Percentiles rank a stretch among this genome's conserved stretches.
Evolutionary conservation across 441 rosid species (phyloP).

Genomic region (Aquilaria agallochum): DNA sequence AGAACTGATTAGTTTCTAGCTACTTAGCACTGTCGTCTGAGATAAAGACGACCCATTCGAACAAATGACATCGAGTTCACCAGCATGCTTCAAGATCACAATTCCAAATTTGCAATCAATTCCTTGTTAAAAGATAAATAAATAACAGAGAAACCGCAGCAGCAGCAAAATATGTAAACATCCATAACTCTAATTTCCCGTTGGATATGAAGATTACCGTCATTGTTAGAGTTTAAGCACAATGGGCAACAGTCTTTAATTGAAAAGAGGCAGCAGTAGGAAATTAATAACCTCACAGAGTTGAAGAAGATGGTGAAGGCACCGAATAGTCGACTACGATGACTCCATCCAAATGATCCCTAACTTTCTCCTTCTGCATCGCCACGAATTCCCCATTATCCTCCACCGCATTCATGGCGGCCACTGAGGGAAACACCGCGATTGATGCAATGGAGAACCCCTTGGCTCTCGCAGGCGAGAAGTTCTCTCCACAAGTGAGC

Average conservation of each 20-base stretch:
- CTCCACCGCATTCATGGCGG: slow-evolving; percentile 51
- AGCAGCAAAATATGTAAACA: too few species aligned
- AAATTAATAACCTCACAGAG: slow-evolving; percentile 22
- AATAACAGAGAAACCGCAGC: too few species aligned
- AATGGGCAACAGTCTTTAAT: background rate
- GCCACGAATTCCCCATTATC: slow-evolving; percentile 40
- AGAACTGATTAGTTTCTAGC: too few species aligned
- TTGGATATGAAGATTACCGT: too few species aligned
- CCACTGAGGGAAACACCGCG: slow-evolving; percentile 44
- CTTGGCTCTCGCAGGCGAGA: slow-evolving; percentile 79
- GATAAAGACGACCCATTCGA: too few species aligned
- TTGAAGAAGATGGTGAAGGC: slow-evolving; percentile 36
- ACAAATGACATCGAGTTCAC: too few species aligned
- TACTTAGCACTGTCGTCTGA: too few species aligned
- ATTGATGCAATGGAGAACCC: slow-evolving; percentile 78
- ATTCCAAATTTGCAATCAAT: too few species aligned
- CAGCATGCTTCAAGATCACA: too few species aligned
- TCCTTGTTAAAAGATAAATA: too few species aligned
- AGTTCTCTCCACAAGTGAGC: slow-evolving; percentile 70
- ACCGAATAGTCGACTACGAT: slow-evolving; percentile 62
- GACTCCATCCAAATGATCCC: slow-evolving; percentile 55
- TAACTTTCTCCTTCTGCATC: slow-evolving; percentile 50
- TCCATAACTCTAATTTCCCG: too few species aligned
- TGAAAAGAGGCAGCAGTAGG: background rate
- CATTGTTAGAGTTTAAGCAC: too few species aligned